Percentiles rank a stretch among this genome's conserved stretches.
phyloP scores from a whole-genome alignment of 139 green algal species.

The Microglena sp. region DNA sequence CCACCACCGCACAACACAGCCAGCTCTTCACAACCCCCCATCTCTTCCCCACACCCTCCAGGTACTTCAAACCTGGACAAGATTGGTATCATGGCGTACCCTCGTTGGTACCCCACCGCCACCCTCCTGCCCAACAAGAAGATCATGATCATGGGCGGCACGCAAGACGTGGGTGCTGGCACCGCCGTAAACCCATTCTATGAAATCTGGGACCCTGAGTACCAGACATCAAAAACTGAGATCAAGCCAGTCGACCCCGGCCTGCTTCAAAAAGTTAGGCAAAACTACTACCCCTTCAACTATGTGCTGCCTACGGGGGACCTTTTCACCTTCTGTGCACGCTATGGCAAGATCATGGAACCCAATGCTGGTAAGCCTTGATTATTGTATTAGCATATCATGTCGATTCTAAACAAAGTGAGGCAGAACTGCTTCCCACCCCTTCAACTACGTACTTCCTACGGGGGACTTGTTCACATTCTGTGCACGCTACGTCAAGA shows the following conservation, averaged over 20 bases:
- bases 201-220: slow-evolving; percentile 19
- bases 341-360: slow-evolving; percentile 17
- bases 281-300: slow-evolving; percentile 34
- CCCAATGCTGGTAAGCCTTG: slow-evolving; percentile 15
- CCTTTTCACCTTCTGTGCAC: slow-evolving; percentile 22
- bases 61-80: too few relatives aligned
- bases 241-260: background rate
- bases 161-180: slow-evolving; percentile 23
- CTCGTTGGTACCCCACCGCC: slow-evolving; percentile 22
- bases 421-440: slow-evolving; percentile 20
- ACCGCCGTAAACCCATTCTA: slow-evolving; percentile 23
- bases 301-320: slow-evolving; percentile 19
- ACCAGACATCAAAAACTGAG: background rate
- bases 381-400: too few relatives aligned
- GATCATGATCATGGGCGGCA: slow-evolving; percentile 33
- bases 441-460: slow-evolving; percentile 27
- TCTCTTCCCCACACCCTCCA: too few relatives aligned
- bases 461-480: slow-evolving; percentile 16
- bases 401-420: background rate
- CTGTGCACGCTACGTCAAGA: slow-evolving; percentile 11
- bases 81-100: slow-evolving; percentile 2
- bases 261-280: slow-evolving; percentile 10
- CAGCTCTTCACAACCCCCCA: too few relatives aligned
- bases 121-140: slow-evolving; percentile 22
- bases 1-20: too few relatives aligned